Conservation (phyloP, 176 grass and related monocot genomes). For the Leersia perrieri region DNA sequence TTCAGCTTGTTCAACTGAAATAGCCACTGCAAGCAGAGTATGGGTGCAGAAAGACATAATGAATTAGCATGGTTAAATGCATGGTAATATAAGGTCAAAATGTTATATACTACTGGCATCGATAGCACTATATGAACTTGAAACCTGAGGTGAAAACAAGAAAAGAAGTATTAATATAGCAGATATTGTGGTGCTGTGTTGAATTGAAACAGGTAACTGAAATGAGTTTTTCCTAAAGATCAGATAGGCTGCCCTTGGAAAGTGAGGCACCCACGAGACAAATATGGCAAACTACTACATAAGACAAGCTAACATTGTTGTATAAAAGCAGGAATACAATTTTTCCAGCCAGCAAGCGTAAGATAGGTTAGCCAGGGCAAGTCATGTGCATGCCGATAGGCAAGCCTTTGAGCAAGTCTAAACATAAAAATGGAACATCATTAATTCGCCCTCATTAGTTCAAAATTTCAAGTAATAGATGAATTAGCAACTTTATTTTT, state of each 20-base stretch:
- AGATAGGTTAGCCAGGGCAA: background rate
- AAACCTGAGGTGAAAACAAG: conserved; percentile 3
- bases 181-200: background rate
- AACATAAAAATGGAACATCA: background rate
- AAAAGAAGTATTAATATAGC: background rate
- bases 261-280: background rate
- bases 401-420: background rate
- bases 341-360: background rate
- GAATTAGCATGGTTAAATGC: conserved; percentile 18
- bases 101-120: background rate
- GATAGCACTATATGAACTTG: background rate
- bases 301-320: background rate
- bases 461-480: conserved; percentile 4
- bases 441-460: background rate
- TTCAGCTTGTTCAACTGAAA: conserved; percentile 71
- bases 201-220: conserved; percentile 10
- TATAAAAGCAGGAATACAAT: background rate
- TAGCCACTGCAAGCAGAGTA: conserved; percentile 45
- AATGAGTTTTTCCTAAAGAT: background rate
- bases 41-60: background rate
- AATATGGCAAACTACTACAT: background rate
- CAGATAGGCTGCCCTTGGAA: background rate
- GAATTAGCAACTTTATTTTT: background rate
- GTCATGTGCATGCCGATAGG: background rate
- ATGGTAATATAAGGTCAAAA: too few relatives aligned